A percentile compares a stretch with the other conserved stretches of the same genome.
phyloP scores from a whole-genome alignment of 1,284 basidiomycete species.

The Ceratobasidium sp. region DNA sequence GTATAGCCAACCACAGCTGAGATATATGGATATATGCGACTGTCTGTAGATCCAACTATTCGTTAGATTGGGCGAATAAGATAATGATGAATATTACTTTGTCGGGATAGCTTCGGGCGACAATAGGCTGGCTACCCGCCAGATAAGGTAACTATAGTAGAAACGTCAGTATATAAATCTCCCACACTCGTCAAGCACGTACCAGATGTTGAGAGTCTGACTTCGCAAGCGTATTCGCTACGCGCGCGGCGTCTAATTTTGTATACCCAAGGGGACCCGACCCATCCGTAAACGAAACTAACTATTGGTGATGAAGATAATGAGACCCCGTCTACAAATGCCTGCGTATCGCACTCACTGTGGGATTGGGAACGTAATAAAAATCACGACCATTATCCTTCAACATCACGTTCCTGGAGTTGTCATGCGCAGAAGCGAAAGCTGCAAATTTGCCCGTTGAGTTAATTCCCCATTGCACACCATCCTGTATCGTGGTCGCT shows the following conservation, averaged over 20 bases:
- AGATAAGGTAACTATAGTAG: slow-evolving; percentile 27
- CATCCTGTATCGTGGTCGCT: slow-evolving; percentile 1
- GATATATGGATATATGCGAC: slow-evolving; percentile 43
- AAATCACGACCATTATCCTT: slow-evolving; percentile 44
- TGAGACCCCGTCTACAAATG: not conserved
- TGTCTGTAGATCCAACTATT: not conserved
- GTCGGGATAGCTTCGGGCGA: slow-evolving; percentile 33
- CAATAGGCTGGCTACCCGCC: slow-evolving; percentile 28
- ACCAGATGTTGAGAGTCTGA: slow-evolving; percentile 43
- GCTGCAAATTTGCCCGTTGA: slow-evolving; percentile 41
- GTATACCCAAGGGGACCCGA: slow-evolving; percentile 41
- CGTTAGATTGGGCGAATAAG: not conserved
- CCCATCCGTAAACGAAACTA: slow-evolving; percentile 42
- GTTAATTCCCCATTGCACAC: slow-evolving; percentile 35
- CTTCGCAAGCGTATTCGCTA: slow-evolving; percentile 36
- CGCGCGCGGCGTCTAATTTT: slow-evolving; percentile 30
- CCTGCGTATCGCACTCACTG: not conserved
- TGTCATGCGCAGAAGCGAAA: slow-evolving; percentile 36
- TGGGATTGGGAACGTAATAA: slow-evolving; percentile 42
- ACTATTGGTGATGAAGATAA: slow-evolving; percentile 4
- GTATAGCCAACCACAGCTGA: slow-evolving; percentile 27
- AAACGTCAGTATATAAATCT: not conserved
- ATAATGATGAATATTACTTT: not conserved
- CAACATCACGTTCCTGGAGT: slow-evolving; percentile 33
- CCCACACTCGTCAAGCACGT: not conserved